A percentile compares a stretch with the other conserved stretches of the same genome.
phyloP scores from a whole-genome alignment of 177 flowering plant species.

The Vitis hybrid region DNA sequence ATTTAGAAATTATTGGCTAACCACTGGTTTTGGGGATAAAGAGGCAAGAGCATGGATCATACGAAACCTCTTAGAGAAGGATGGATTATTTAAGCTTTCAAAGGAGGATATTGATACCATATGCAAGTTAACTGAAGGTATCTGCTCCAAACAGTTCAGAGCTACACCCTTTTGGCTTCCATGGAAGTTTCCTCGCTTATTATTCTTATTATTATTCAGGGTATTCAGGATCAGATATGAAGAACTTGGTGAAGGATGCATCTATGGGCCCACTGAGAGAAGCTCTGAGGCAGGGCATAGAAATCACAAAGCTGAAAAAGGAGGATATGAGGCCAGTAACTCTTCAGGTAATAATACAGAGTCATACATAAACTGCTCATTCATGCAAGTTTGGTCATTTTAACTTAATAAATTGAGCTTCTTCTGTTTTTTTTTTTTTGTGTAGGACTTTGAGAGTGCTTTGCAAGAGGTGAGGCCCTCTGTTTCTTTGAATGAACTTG shows the following conservation, averaged over 20 bases:
- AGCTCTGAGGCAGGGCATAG: conserved; percentile 75
- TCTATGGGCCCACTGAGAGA: conserved; percentile 97
- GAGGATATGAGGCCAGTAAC: conserved; percentile 88
- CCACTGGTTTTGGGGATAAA: conserved; percentile 26
- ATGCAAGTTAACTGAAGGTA: conserved; percentile 89
- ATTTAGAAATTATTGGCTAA: conserved; percentile 9
- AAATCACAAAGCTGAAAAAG: conserved; percentile 73
- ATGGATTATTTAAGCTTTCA: conserved; percentile 83
- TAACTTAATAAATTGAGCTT: not conserved
- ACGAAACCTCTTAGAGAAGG: conserved; percentile 78
- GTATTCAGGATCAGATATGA: conserved; percentile 99
- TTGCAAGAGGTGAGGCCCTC: conserved; percentile 94
- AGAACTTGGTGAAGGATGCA: conserved; percentile 96
- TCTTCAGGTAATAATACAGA: conserved; percentile 53
- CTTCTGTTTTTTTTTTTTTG: not conserved
- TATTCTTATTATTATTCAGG: conserved; percentile 39
- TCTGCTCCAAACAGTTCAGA: not conserved
- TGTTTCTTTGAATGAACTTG: conserved; percentile 79
- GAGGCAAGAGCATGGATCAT: conserved; percentile 98
- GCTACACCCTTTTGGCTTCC: not conserved
- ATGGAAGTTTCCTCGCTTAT: not conserved
- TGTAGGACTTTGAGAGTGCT: conserved; percentile 80
- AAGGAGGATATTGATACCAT: conserved; percentile 65
- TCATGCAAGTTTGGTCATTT: not conserved
- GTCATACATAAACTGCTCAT: not conserved